A percentile compares a stretch with the other conserved stretches of the same genome.
These are phyloP conservation scores for Neonothopanus nambi DNA, from an alignment of 1,284 basidiomycete species.

Conservation along the genomic window DNA sequence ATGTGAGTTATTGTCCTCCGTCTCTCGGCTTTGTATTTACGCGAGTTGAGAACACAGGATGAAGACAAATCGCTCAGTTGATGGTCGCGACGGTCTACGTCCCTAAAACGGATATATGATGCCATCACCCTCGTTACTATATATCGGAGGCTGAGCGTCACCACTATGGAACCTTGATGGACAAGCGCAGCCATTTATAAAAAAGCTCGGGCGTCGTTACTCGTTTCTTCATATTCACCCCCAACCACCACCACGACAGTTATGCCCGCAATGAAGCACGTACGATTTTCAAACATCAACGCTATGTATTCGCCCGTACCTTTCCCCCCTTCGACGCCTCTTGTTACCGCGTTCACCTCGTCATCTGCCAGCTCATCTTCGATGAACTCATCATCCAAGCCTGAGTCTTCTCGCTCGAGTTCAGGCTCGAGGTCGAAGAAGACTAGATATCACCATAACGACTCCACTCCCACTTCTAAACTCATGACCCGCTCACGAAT, in stretches of 20 bases:
- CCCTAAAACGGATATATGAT: background rate
- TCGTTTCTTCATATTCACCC: background rate
- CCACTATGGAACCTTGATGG: constrained; percentile 1
- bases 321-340: constrained; percentile 38
- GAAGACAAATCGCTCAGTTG: too few species aligned
- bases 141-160: background rate
- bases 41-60: too few species aligned
- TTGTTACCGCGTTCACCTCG: constrained; percentile 38
- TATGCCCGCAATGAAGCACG: constrained; percentile 35
- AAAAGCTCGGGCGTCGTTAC: background rate
- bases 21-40: too few species aligned
- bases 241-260: background rate
- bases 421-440: constrained; percentile 22
- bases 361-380: constrained; percentile 35
- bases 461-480: constrained; percentile 36
- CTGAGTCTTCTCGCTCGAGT: constrained; percentile 18
- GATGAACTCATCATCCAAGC: too few species aligned
- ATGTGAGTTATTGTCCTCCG: too few species aligned
- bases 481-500: constrained; percentile 25
- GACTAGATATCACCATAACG: constrained; percentile 2
- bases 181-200: too few species aligned
- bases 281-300: constrained; percentile 46
- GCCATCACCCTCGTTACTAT: background rate
- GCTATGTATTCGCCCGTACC: constrained; percentile 41
- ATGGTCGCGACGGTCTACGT: too few species aligned